Conservation (phyloP, 306 rosid species). For the Cicer bijugum region DNA sequence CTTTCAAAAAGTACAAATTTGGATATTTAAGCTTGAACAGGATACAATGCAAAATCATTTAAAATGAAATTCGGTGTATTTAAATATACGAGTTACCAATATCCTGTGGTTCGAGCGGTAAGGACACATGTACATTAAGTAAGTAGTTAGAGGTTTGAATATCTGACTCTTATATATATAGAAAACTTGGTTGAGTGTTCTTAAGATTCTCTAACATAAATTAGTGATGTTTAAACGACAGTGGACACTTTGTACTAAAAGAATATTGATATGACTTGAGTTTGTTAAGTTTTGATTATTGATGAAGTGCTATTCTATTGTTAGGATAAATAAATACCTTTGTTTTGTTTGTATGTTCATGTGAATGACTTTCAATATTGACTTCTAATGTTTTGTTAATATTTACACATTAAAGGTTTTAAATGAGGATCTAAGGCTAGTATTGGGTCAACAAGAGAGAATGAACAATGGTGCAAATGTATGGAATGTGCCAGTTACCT, state of each 20-base stretch:
- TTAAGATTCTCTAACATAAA: too few species aligned
- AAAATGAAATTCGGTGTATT: too few species aligned
- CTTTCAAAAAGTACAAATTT: neutral
- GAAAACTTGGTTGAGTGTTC: too few species aligned
- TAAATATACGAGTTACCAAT: too few species aligned
- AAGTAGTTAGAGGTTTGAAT: too few species aligned
- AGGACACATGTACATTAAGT: too few species aligned
- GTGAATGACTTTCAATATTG: neutral
- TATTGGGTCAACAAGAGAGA: constrained; percentile 86
- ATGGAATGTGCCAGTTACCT: constrained; percentile 85
- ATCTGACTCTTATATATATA: too few species aligned
- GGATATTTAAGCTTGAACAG: neutral
- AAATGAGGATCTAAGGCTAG: constrained; percentile 89
- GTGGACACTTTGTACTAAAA: too few species aligned
- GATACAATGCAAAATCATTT: too few species aligned
- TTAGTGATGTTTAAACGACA: too few species aligned
- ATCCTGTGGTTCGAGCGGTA: too few species aligned
- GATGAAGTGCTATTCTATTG: neutral
- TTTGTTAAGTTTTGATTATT: neutral
- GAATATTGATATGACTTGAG: neutral
- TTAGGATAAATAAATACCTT: neutral
- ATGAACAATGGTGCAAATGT: constrained; percentile 80
- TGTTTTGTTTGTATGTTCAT: neutral
- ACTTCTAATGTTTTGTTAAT: constrained; percentile 10
- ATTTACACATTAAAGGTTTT: constrained; percentile 58